Percentiles rank a stretch among this genome's conserved stretches.
These are phyloP conservation scores for Volvariella volvacea DNA, from an alignment of 1,284 basidiomycete genomes.

Conservation along the genomic window DNA sequence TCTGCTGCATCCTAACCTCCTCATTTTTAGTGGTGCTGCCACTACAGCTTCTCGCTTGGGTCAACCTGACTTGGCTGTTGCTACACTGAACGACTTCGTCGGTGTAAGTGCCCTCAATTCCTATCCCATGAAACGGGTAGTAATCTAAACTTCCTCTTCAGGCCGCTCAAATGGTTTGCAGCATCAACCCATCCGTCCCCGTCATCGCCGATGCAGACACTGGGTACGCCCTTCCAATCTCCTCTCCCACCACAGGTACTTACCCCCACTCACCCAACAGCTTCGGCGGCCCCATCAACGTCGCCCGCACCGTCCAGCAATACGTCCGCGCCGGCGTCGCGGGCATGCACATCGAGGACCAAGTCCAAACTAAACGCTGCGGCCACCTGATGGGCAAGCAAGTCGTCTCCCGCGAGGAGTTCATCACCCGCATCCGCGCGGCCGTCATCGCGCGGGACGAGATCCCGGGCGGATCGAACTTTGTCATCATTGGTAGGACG, in stretches of 20 bases:
- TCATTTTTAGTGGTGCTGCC: conserved; percentile 53
- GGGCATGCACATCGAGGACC: conserved; percentile 77
- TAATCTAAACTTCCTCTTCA: conserved; percentile 10
- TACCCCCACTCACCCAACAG: conserved; percentile 24
- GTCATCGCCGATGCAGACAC: conserved; percentile 82
- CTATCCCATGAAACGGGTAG: neutral
- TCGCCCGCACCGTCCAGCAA: conserved; percentile 69
- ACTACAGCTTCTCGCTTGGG: conserved; percentile 74
- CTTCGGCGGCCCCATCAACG: conserved; percentile 73
- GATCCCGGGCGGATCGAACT: conserved; percentile 66
- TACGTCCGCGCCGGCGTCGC: conserved; percentile 71
- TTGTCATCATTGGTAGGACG: conserved; percentile 64
- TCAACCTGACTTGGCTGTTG: conserved; percentile 73
- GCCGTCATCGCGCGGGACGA: conserved; percentile 67
- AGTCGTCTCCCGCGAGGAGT: conserved; percentile 58
- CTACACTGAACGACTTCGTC: conserved; percentile 76
- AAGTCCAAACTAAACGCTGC: conserved; percentile 79
- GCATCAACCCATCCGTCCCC: conserved; percentile 54
- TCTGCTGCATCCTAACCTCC: neutral
- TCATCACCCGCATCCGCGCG: conserved; percentile 69
- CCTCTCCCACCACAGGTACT: neutral
- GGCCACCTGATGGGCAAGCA: conserved; percentile 79
- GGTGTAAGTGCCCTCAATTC: conserved; percentile 28
- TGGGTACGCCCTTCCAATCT: conserved; percentile 33
- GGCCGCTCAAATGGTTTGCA: conserved; percentile 53